Base-by-base conservation (phyloP, 306 rosid genomes). In the Prunus persica region DNA sequence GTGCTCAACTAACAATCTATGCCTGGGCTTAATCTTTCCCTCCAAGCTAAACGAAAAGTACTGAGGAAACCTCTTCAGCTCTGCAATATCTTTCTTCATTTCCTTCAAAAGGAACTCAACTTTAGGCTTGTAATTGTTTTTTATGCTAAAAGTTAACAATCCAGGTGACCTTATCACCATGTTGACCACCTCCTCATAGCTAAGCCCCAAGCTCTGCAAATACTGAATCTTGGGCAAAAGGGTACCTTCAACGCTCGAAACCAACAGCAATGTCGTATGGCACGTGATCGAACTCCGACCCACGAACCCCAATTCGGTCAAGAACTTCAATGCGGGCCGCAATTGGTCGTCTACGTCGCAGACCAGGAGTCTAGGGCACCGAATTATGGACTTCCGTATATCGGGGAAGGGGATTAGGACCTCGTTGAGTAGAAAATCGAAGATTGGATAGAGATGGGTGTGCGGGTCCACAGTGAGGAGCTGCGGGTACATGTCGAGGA, bases 21-120 rank as follows among this genome's bases (percentile, higher is more conserved):
- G 89, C 30, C 98, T 67, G 0, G 89, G 89, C 83, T 80, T 86
- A 62, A 91, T 94, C 88, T 86, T 91, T 51, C 80, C 71, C 79
- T 91, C 95, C 89, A 94, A 80, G 75, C 97, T 91, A 85, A 89
- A 94, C 16, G 89, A 90, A 74, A 94, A 94, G 62, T 77, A 94
- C 79, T 91, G 96, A 0, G 97, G 96, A 82, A 88, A 91, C 79
- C 75, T 78, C 82, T 87, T 90, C 75, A 94, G 54, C 49, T 91
- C 90, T 20, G 28, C 41, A 56, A 85, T 11, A 6, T 94, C 88
- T 72, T 89, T 92, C 28, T 84, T 78, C 97, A 90, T 91, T 69
- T 89, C 96, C 71, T 56, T 66, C 69, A 90, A 75, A 65, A 91
- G 90, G 76, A 80, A 94, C 69, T 87, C 87, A 14, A 67, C 82